Base-by-base conservation (phyloP, 306 rosid species). In the Sphenostylis stenocarpa region DNA sequence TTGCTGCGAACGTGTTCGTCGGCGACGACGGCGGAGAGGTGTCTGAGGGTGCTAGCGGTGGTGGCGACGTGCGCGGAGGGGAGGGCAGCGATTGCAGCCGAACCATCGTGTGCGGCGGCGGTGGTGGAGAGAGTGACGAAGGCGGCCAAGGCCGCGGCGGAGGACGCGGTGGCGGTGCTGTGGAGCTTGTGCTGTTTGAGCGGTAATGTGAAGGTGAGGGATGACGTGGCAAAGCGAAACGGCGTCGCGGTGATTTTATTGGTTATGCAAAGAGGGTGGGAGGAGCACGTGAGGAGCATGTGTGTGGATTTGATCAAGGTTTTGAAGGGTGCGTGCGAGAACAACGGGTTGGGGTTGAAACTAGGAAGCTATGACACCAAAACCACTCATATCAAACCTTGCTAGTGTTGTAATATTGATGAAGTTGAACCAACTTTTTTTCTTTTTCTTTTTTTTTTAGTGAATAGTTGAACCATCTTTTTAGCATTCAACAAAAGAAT, bases 261-360 rank as follows among this genome's bases (percentile, higher is more conserved):
- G 67, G 88, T 84, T 53, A 80, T 88, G 88, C 90, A 88, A 48
- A 88, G 90, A 8, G 88, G 84, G 7, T 67, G 81, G 20, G 85
- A 77, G 41, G 90, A 75, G 58, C 85, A 84, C 75, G 85, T 86
- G 86, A 82, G 85, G 77, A 80, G 77, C 57, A 84, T 86, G 87
- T 88, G 90, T 24, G 77, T 70, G 47, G 87, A 86, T 72, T 82
- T 88, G 79, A 77, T 88, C 8, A 84, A 83, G 85, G 85, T 75
- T 75, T 55, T 88, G 81, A 84, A 80, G 38, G 28, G 34, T 4
- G 74, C 61, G 13, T 75, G 28, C 4, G 61, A 65, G 14, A n/a
- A 29, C 41, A 23, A 33, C n/a, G 62, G 74, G 24, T 19, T 73
- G 36, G 49, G 71, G 31, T 33, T 73, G 61, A 45, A 52, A 21